phyloP scores from a whole-genome alignment of 2,329 filamentous ascomycete species.

The Cercospora sp. region DNA sequence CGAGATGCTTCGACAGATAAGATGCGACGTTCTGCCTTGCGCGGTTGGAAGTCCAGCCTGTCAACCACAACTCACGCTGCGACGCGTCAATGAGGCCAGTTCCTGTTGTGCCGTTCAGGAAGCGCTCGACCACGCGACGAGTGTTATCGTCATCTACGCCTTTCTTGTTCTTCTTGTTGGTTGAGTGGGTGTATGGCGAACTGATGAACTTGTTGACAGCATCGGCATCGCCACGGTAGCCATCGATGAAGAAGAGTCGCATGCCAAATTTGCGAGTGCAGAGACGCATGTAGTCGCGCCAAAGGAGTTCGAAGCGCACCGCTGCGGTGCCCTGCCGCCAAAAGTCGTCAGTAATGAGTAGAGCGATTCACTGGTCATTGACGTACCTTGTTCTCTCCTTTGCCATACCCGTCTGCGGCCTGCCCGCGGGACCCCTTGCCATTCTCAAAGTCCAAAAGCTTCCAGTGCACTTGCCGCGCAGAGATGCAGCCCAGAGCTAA shows the following conservation, averaged over 20 bases:
- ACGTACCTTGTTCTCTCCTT: conserved; percentile 63
- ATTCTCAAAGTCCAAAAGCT: conserved; percentile 69
- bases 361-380: neutral
- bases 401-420: conserved; percentile 59
- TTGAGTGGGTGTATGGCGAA: conserved; percentile 35
- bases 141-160: conserved; percentile 47
- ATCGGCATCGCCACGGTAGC: conserved; percentile 56
- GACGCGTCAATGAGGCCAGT: conserved; percentile 76
- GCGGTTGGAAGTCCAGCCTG: conserved; percentile 76
- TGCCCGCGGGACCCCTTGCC: conserved; percentile 49
- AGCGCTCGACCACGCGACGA: conserved; percentile 51
- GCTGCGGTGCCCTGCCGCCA: conserved; percentile 58
- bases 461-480: conserved; percentile 68
- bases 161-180: conserved; percentile 44
- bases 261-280: conserved; percentile 69
- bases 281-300: conserved; percentile 79
- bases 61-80: conserved; percentile 71
- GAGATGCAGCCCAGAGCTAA: conserved; percentile 72
- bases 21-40: conserved; percentile 74
- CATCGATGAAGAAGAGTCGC: conserved; percentile 64
- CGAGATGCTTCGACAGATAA: conserved; percentile 71
- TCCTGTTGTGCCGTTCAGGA: conserved; percentile 69
- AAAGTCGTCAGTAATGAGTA: neutral
- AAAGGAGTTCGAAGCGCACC: conserved; percentile 72
- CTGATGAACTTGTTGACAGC: conserved; percentile 40